Conservation (phyloP, 257 asterid genomes). For the Petrea volubilis region DNA sequence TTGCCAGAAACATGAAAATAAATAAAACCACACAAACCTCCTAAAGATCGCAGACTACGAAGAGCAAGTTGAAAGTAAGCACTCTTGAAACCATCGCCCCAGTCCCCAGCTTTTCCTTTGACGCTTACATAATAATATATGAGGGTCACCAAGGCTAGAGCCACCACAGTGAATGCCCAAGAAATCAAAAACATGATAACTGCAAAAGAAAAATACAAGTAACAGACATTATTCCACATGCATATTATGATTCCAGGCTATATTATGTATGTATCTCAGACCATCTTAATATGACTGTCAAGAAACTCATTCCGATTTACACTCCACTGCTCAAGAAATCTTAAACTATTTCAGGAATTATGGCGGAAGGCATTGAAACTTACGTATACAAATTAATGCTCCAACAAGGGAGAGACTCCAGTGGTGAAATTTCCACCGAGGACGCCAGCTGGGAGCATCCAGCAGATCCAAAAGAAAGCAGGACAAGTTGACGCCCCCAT, state of each 20-base stretch:
- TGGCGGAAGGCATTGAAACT: conserved; percentile 20
- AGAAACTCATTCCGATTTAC: not conserved
- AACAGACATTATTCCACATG: not conserved
- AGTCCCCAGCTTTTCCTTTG: conserved; percentile 98
- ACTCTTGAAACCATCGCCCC: conserved; percentile 99
- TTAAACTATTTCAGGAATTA: not conserved
- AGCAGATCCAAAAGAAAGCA: conserved; percentile 96
- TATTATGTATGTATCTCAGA: not conserved
- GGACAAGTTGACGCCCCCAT: conserved; percentile 93
- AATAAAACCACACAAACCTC: conserved; percentile 65
- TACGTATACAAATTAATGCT: conserved; percentile 87
- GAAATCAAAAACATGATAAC: conserved; percentile 96
- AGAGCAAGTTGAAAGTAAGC: conserved; percentile 99
- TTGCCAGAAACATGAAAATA: conserved; percentile 8
- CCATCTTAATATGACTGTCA: not conserved
- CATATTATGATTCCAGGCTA: no score
- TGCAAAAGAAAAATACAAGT: conserved; percentile 43
- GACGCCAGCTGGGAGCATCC: conserved; percentile 99
- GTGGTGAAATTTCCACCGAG: conserved; percentile 99
- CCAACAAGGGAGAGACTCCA: conserved; percentile 99
- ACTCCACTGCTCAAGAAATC: not conserved
- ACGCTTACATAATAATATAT: conserved; percentile 93
- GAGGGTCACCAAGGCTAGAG: conserved; percentile 90
- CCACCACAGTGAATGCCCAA: conserved; percentile 94
- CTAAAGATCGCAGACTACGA: conserved; percentile 95